Percentiles rank a stretch among this genome's conserved stretches.
Evolutionary conservation across 805 yeast species (phyloP).

Genomic region (Nakazawaea laoshanensis): DNA sequence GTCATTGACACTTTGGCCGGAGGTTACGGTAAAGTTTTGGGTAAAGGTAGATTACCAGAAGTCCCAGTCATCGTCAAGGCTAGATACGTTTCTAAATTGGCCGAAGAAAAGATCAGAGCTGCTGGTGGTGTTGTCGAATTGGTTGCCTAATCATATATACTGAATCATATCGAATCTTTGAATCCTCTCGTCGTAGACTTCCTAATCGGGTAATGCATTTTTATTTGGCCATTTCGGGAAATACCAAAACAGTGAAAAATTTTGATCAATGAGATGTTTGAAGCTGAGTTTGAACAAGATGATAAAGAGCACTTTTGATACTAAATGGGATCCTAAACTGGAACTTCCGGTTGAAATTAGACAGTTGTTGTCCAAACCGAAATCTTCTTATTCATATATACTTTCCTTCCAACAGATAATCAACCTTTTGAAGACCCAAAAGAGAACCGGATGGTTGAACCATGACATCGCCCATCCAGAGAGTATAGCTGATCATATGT

Average conservation of each 20-base stretch:
- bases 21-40: constrained; percentile 99
- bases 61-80: constrained; percentile 99
- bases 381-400: constrained; percentile 19
- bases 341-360: constrained; percentile 31
- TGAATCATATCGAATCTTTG: too few species aligned
- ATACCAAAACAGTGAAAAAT: too few species aligned
- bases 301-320: constrained; percentile 10
- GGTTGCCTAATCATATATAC: constrained; percentile 68
- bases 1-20: constrained; percentile 98
- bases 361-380: constrained; percentile 18
- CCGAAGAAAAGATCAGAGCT: constrained; percentile 99
- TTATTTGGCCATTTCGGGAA: too few species aligned
- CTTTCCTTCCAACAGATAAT: constrained; percentile 47
- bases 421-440: constrained; percentile 64
- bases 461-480: constrained; percentile 49
- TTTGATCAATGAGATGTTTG: too few species aligned
- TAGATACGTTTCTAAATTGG: constrained; percentile 97
- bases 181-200: too few species aligned
- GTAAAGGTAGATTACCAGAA: constrained; percentile 96
- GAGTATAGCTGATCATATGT: constrained; percentile 91
- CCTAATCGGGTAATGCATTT: constrained; percentile 1
- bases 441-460: constrained; percentile 93
- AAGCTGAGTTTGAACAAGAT: constrained; percentile 9
- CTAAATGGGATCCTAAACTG: constrained; percentile 36
- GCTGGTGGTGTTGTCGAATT: constrained; percentile 99